These are phyloP conservation scores for Fistulifera solaris DNA, from an alignment of 108 stramenopile species.

Conservation along the genomic window DNA sequence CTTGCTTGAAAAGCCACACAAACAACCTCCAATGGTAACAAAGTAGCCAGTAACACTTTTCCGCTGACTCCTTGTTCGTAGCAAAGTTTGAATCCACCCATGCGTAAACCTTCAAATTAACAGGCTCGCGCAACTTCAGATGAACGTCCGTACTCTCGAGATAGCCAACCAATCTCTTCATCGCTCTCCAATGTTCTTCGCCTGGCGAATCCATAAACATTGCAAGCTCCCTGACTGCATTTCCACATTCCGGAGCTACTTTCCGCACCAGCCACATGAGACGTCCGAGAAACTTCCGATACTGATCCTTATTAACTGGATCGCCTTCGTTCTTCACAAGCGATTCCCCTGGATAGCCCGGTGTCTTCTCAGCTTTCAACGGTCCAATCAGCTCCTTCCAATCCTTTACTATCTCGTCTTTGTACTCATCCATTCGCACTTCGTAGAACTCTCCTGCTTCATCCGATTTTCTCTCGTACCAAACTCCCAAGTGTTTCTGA, in stretches of 20 bases:
- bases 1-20: neutral
- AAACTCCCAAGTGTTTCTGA: conserved; percentile 14
- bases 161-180: conserved; percentile 11
- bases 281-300: conserved; percentile 11
- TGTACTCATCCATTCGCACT: neutral
- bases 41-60: neutral
- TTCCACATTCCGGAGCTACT: conserved; percentile 7
- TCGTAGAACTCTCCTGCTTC: neutral
- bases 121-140: conserved; percentile 8
- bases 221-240: conserved; percentile 7
- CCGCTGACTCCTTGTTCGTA: neutral
- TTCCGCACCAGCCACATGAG: conserved; percentile 11
- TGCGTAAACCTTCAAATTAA: neutral
- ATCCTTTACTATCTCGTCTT: conserved; percentile 2
- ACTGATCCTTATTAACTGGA: neutral
- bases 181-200: conserved; percentile 11
- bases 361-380: conserved; percentile 11
- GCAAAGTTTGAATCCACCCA: conserved; percentile 5
- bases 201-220: conserved; percentile 6
- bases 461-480: conserved; percentile 8
- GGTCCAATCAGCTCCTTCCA: neutral
- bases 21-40: conserved; percentile 16
- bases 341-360: conserved; percentile 13
- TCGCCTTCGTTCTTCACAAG: conserved; percentile 4
- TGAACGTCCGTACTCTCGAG: conserved; percentile 3